Percentiles rank a stretch among this genome's conserved stretches.
These are phyloP conservation scores for Trichoderma sp. DNA, from an alignment of 2,329 filamentous ascomycete species.

Conservation along the genomic window DNA sequence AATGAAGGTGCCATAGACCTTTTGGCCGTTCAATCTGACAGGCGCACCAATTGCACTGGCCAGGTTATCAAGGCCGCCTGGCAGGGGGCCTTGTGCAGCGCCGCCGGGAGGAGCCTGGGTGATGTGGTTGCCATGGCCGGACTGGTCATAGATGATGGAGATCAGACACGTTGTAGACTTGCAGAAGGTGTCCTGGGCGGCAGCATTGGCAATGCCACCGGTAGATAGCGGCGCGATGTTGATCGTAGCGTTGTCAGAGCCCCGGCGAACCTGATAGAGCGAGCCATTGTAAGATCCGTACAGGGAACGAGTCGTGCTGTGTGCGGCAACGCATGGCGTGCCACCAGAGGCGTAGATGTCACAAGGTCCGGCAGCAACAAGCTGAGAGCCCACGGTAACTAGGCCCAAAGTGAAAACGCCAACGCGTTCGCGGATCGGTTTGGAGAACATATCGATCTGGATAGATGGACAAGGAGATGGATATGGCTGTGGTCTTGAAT, in stretches of 20 bases:
- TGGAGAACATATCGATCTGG: background rate
- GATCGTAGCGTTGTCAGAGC: background rate
- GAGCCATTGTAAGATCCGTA: background rate
- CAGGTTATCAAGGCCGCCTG: constrained; percentile 8
- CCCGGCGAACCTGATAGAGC: constrained; percentile 8
- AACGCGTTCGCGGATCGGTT: background rate
- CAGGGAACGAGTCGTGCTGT: constrained; percentile 9
- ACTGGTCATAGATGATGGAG: constrained; percentile 15
- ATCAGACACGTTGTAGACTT: constrained; percentile 5
- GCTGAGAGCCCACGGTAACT: background rate
- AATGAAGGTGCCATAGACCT: constrained; percentile 7
- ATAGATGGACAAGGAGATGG: background rate
- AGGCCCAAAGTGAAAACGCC: background rate
- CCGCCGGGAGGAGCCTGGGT: constrained; percentile 13
- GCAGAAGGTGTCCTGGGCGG: constrained; percentile 4
- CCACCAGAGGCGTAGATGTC: constrained; percentile 11
- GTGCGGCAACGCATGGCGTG: constrained; percentile 11
- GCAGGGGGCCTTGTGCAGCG: background rate
- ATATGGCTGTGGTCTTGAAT: background rate
- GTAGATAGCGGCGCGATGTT: background rate
- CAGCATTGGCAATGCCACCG: constrained; percentile 10
- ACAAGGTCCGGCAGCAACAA: background rate
- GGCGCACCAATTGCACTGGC: constrained; percentile 2
- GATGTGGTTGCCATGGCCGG: constrained; percentile 9
- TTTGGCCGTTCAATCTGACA: constrained; percentile 10